These are phyloP conservation scores for Peronospora tabacina DNA, from an alignment of 352 stramenopile species.

Conservation along the genomic window DNA sequence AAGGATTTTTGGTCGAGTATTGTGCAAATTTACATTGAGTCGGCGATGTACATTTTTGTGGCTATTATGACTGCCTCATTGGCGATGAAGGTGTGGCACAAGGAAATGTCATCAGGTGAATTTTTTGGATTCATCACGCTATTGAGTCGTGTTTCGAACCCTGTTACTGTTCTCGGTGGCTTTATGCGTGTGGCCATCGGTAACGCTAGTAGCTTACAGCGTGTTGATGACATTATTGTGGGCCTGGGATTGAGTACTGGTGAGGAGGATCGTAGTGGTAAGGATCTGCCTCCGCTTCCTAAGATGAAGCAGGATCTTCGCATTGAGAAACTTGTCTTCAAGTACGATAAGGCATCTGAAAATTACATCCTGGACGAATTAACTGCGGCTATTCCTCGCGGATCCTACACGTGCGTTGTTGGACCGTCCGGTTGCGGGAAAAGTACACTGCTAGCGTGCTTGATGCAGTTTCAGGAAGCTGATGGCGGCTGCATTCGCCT, in stretches of 20 bases:
- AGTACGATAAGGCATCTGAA: constrained; percentile 80
- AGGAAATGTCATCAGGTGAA: constrained; percentile 57
- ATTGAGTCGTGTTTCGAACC: constrained; percentile 69
- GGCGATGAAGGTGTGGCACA: constrained; percentile 79
- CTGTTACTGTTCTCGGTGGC: constrained; percentile 72
- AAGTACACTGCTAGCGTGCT: constrained; percentile 76
- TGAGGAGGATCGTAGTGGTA: constrained; percentile 44
- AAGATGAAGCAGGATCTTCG: constrained; percentile 81
- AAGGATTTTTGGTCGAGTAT: constrained; percentile 88
- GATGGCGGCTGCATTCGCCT: constrained; percentile 75
- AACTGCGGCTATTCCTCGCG: constrained; percentile 55
- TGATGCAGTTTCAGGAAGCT: constrained; percentile 86
- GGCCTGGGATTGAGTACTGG: constrained; percentile 34
- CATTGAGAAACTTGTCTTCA: constrained; percentile 77
- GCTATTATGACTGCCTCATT: constrained; percentile 81
- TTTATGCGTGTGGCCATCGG: constrained; percentile 88
- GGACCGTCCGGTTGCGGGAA: constrained; percentile 82
- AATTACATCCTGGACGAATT: constrained; percentile 81
- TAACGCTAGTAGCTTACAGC: constrained; percentile 80
- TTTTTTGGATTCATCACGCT: constrained; percentile 84
- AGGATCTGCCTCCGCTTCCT: constrained; percentile 57
- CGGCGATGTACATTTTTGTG: constrained; percentile 86
- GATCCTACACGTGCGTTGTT: constrained; percentile 81
- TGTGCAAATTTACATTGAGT: constrained; percentile 88
- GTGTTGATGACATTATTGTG: constrained; percentile 80